Conservation (phyloP, 169 alveolate genomes). For the Toxoplasma gondii region DNA sequence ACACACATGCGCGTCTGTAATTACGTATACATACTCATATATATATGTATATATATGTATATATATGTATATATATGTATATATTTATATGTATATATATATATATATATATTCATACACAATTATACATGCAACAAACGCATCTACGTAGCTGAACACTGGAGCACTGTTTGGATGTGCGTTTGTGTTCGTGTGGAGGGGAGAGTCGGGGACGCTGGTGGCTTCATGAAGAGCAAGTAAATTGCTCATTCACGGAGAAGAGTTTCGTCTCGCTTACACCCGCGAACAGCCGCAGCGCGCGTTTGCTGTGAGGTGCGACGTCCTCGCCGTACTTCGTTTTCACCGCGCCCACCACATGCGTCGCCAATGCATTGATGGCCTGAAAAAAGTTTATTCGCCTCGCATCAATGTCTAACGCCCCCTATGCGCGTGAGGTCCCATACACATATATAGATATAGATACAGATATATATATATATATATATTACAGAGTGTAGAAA, state of each 20-base stretch:
- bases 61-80: too few relatives aligned
- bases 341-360: background rate
- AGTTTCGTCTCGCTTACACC: background rate
- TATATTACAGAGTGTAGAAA: too few relatives aligned
- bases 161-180: too few relatives aligned
- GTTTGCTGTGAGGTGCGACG: background rate
- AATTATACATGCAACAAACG: background rate
- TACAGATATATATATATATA: too few relatives aligned
- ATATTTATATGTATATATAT: background rate
- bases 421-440: too few relatives aligned
- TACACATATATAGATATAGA: too few relatives aligned
- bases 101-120: background rate
- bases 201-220: too few relatives aligned
- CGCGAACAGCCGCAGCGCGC: slow-evolving; percentile 24
- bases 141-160: background rate
- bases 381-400: background rate
- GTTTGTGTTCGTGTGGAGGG: too few relatives aligned
- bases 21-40: background rate
- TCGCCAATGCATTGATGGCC: slow-evolving; percentile 30
- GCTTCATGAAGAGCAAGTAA: too few relatives aligned
- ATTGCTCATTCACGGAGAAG: too few relatives aligned
- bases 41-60: too few relatives aligned
- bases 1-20: background rate
- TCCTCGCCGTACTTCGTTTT: background rate
- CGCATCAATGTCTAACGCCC: too few relatives aligned